Percentiles rank a stretch among this genome's conserved stretches.
These are phyloP conservation scores for Nannochloris sp. DNA, from an alignment of 139 green algal genomes.

Conservation along the genomic window DNA sequence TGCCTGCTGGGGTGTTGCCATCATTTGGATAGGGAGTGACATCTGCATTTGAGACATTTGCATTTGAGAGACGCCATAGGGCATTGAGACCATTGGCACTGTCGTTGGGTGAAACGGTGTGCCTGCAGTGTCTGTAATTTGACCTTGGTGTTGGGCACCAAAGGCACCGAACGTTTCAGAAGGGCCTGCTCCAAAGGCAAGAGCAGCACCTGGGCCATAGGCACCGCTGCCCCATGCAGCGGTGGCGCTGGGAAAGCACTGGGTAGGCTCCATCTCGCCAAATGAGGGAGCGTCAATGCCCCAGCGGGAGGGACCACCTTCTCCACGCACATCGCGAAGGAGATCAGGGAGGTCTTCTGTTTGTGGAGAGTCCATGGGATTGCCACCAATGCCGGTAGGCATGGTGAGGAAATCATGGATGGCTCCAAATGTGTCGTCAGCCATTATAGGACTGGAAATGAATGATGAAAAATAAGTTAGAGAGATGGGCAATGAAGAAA, in stretches of 20 bases:
- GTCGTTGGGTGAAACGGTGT: not conserved
- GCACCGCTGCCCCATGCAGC: not conserved
- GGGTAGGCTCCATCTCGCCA: not conserved
- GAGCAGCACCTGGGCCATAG: not conserved
- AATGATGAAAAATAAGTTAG: too few species aligned
- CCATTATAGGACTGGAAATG: too few species aligned
- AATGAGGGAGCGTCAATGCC: not conserved
- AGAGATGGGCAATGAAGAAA: too few species aligned
- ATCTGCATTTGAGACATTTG: too few species aligned
- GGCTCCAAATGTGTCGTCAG: too few species aligned
- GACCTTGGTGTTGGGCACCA: not conserved
- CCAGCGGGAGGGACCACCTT: not conserved
- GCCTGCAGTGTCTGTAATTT: not conserved
- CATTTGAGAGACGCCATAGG: not conserved
- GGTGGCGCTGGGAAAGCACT: not conserved
- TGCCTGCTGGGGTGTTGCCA: not conserved
- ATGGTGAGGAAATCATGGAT: too few species aligned
- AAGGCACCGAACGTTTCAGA: too few species aligned
- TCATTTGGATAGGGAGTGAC: too few species aligned
- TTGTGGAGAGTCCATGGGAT: too few species aligned
- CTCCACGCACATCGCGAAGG: slow-evolving; percentile 14
- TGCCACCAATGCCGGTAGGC: too few species aligned
- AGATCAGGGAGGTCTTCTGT: slow-evolving; percentile 15
- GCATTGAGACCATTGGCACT: not conserved
- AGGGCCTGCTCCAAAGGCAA: too few species aligned